phyloP scores from a whole-genome alignment of 768 basidiomycete genomes.

The Boletus vermiculosoides region DNA sequence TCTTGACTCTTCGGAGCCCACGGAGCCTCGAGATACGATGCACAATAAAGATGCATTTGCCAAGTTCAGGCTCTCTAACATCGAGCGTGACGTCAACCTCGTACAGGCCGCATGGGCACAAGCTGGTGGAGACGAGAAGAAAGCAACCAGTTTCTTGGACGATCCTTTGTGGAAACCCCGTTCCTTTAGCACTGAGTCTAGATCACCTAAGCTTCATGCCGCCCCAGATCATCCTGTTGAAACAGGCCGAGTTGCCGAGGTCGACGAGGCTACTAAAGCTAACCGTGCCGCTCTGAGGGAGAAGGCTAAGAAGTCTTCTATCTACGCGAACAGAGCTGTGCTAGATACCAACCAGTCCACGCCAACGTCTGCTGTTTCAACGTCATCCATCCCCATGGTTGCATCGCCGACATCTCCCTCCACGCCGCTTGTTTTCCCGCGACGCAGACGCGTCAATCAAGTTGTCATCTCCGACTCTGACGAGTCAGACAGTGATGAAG shows the following conservation, averaged over 20 bases:
- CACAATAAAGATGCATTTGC: constrained; percentile 39
- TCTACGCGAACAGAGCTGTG: constrained; percentile 65
- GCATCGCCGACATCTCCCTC: constrained; percentile 39
- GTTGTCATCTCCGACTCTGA: constrained; percentile 65
- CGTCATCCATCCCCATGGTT: constrained; percentile 31
- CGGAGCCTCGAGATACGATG: constrained; percentile 21
- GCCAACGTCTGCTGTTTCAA: constrained; percentile 30
- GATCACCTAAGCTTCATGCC: constrained; percentile 6
- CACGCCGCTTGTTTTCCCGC: constrained; percentile 43
- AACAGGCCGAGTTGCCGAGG: constrained; percentile 64
- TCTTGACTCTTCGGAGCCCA: constrained; percentile 31
- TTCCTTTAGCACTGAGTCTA: constrained; percentile 22
- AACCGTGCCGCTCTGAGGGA: constrained; percentile 64
- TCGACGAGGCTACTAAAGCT: constrained; percentile 72
- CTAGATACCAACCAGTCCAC: constrained; percentile 49
- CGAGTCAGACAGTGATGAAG: constrained; percentile 47
- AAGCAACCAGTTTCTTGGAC: constrained; percentile 55
- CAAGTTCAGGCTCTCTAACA: constrained; percentile 63
- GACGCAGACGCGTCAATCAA: constrained; percentile 55
- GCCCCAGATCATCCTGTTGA: constrained; percentile 29
- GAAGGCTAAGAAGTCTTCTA: constrained; percentile 80
- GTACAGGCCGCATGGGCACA: constrained; percentile 69
- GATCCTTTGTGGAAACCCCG: constrained; percentile 55
- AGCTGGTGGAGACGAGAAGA: constrained; percentile 57
- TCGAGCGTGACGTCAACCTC: constrained; percentile 36